Evolutionary conservation across 306 rosid genomes (phyloP).

Genomic region (Prunus persica): Prunus_persica_NCBIv2 NC_034015.1:14884501-14885000

Average conservation of each 20-base stretch:
- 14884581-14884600: background rate
- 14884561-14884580: conserved; percentile 1
- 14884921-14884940: background rate
- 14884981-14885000: conserved; percentile 71
- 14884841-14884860: background rate
- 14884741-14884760: conserved; percentile 60
- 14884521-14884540: conserved; percentile 4
- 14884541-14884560: conserved; percentile 10
- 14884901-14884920: background rate
- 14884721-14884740: conserved; percentile 52
- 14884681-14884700: conserved; percentile 58
- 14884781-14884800: conserved; percentile 71
- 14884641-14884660: conserved; percentile 90
- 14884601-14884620: background rate
- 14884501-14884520: conserved; percentile 12
- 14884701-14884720: conserved; percentile 88
- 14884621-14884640: conserved; percentile 28
- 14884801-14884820: conserved; percentile 4
- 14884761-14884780: conserved; percentile 46
- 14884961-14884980: conserved; percentile 59
- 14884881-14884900: background rate
- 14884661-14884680: conserved; percentile 67
- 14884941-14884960: background rate
- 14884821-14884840: background rate
- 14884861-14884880: background rate